A percentile compares a stretch with the other conserved stretches of the same genome.
phyloP scores from a whole-genome alignment of 129 eudicot species.

The Flaveria brownii region DNA sequence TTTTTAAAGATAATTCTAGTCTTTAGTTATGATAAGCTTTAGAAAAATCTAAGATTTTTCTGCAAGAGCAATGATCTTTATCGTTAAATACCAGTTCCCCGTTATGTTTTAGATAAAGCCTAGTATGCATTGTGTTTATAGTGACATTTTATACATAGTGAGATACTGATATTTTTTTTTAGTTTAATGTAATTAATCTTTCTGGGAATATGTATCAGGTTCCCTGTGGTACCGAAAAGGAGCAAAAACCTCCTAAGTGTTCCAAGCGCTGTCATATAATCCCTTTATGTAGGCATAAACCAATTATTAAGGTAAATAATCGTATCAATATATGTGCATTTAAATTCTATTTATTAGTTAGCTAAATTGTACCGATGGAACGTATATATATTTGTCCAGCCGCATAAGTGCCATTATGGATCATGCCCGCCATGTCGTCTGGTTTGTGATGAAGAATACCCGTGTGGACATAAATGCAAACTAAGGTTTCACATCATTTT shows the following conservation, averaged over 20 bases:
- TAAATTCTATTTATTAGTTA: not conserved
- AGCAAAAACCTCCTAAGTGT: conserved; percentile 93
- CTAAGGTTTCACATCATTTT: conserved; percentile 53
- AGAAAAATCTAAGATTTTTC: not conserved
- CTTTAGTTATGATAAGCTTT: not conserved
- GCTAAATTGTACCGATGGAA: conserved; percentile 17
- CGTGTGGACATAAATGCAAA: conserved; percentile 87
- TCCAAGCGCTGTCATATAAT: conserved; percentile 62
- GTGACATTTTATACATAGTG: not conserved
- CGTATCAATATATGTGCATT: conserved; percentile 7
- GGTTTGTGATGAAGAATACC: conserved; percentile 73
- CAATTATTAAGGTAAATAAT: conserved; percentile 58
- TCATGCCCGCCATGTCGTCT: conserved; percentile 86
- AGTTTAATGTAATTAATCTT: conserved; percentile 4
- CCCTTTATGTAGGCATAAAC: conserved; percentile 78
- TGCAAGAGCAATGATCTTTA: not conserved
- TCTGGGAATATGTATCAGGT: conserved; percentile 53
- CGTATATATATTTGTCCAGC: conserved; percentile 46
- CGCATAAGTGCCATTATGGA: conserved; percentile 97
- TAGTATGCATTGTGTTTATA: not conserved
- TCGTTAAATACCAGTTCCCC: conserved; percentile 2
- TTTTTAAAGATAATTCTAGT: no score
- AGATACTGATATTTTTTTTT: not conserved
- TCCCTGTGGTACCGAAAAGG: conserved; percentile 95
- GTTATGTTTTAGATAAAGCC: conserved; percentile 6